Percentiles rank a stretch among this genome's conserved stretches.
These are phyloP conservation scores for Rhizophlyctis rosea DNA, from an alignment of 192 early-diverging fungal species.

Conservation along the genomic window DNA sequence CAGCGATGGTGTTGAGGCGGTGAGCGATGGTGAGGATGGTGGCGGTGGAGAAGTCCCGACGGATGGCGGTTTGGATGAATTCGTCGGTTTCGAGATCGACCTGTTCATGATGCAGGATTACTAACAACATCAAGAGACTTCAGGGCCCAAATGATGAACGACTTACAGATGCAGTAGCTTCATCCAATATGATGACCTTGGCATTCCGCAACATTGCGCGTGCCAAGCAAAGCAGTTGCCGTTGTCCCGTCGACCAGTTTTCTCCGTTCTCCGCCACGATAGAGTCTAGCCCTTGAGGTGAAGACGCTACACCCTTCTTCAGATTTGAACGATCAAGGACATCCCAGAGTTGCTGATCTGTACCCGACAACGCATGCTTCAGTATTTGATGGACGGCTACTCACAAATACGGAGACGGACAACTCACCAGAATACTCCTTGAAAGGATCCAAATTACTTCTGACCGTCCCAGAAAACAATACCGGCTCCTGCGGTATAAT, in stretches of 20 bases:
- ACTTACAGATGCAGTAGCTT: slow-evolving; percentile 5
- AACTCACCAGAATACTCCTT: not conserved
- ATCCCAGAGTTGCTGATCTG: slow-evolving; percentile 45
- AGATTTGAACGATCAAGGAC: too few relatives aligned
- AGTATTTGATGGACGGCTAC: not conserved
- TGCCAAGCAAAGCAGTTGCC: slow-evolving; percentile 49
- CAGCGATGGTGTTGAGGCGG: slow-evolving; percentile 46
- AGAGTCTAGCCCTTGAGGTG: slow-evolving; percentile 8
- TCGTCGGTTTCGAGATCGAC: slow-evolving; percentile 40
- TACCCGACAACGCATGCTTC: slow-evolving; percentile 22
- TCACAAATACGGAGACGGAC: not conserved
- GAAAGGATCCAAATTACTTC: slow-evolving; percentile 37
- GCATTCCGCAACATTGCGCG: slow-evolving; percentile 41
- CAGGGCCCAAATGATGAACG: slow-evolving; percentile 30
- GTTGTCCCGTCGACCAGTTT: slow-evolving; percentile 32
- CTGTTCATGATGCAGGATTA: too few relatives aligned
- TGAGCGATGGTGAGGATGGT: slow-evolving; percentile 79
- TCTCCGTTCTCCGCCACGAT: slow-evolving; percentile 65
- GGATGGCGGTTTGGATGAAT: slow-evolving; percentile 33
- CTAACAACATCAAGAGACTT: too few relatives aligned
- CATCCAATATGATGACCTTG: slow-evolving; percentile 42
- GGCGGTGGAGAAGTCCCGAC: slow-evolving; percentile 37
- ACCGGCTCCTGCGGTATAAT: not conserved
- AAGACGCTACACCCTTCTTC: slow-evolving; percentile 24
- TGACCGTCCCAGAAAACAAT: not conserved